Evolutionary conservation across 164 flowering plant genomes (phyloP), one percentile per base, ranked within the genome.

Genomic region (Nymphaea colorata): DNA sequence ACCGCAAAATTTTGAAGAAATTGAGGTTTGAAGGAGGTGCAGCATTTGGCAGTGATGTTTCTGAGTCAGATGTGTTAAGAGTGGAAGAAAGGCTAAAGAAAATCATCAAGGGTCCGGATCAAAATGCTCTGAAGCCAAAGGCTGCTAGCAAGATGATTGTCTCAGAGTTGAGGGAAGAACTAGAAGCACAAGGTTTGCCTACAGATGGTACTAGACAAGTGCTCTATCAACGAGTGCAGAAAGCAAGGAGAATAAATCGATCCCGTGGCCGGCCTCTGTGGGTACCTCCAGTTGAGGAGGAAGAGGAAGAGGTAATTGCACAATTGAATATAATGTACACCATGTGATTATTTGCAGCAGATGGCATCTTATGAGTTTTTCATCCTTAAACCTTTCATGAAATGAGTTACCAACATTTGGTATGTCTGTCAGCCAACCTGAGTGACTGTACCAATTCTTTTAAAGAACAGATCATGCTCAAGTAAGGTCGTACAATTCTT

Each of bases 61-160:
- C 95, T 61, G 93, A 88, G 78, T 75, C 82, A 68, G 97, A 91
- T 82, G 88, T 85, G 66, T 41, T 81, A 6, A 80, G 93, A 76
- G 97, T 91, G 15, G 88, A 66, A 82, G 96, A 88, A 79, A 83
- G 95, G 65, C 69, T 94, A 62, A 84, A 68, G 79, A 89, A 91
- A 70, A 82, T 90, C 62, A 76, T 89, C 42, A 91, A 90, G 75
- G 95, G 99, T 72, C 97, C 98, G 47, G 87, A 86, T 44, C 87
- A 80, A 74, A 88, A 77, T 76, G 78, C 79, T 69, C 79, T 83
- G 66, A 94, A 94, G 80, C 98, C 97, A 60, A 94, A 94, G 84
- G 99, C 99, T 73, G 99, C 99, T 59, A 94, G 97, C 79, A 94
- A 94, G 80, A 94, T 94, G 99, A 41, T 86, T 64, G 96, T 91